Base-by-base conservation (phyloP, 2,329 filamentous ascomycete genomes). In the Nothophoma quercina region DNA sequence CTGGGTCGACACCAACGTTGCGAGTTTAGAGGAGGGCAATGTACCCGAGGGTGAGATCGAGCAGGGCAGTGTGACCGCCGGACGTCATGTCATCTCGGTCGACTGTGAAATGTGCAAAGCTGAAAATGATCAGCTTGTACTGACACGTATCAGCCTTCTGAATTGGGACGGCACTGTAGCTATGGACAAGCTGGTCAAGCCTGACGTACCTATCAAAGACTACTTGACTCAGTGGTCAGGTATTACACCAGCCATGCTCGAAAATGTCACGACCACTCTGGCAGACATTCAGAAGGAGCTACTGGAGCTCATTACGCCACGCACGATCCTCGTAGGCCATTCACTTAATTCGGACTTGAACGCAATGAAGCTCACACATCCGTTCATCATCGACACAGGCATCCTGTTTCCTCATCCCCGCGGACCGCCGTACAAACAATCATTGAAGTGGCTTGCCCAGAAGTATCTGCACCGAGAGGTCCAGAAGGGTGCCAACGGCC, bases 81-180 rank as follows among this genome's bases (percentile, higher is more conserved):
- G 93, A 28, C 85, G 91, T 57, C 83, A 88, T 29, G 79, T 97
- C 9, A 79, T 96, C 40, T 88, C 91, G 1, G 80, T 99, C 47
- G 95, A 99, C 72, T 99, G 95, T 75, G 95, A 99, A 75, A 99
- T 99, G 95, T 96, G 93, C 72, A 87, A 91, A 77, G 96, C 92
- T 2, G 89, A 88, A 54, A 86, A 88, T 55, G 86, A 86, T 39
- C 85, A 90, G 60, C 91, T 89, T 58, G 91, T 93, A 28, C 85
- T 99, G 34, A 96, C 95, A 1, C 87, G 95, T 50, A 88, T 98
- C 70, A 97, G 92, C 70, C 75, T 98, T 30, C 79, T 99, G 7
- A 80, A 86, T 55, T 99, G 95, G 93, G 85, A 92, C 62, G 93
- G 93, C 40, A 84, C 86, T 26, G 83, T 90, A 8, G 81, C 96